phyloP scores from a whole-genome alignment of 192 early-diverging fungal species.

The Bifiguratus adelaidae region DNA sequence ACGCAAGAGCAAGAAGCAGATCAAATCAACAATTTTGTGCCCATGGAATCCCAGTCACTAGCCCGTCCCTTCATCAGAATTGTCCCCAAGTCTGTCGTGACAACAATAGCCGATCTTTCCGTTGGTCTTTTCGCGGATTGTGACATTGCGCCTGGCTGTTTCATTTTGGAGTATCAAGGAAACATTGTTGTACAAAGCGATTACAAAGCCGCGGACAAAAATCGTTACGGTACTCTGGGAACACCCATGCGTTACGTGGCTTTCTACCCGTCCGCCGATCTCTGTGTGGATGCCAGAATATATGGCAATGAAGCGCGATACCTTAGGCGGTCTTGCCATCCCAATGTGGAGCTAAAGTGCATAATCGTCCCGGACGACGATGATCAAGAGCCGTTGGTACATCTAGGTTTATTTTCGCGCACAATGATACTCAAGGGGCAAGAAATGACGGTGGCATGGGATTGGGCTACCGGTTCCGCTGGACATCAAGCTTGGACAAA shows the following conservation, averaged over 20 bases:
- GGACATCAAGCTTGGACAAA: too few species aligned
- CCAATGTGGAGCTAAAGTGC: constrained; percentile 52
- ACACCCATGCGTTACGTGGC: constrained; percentile 52
- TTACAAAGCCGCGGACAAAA: constrained; percentile 52
- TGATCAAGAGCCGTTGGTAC: constrained; percentile 39
- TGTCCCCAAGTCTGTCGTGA: constrained; percentile 22
- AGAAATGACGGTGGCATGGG: constrained; percentile 63
- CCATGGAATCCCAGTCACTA: constrained; percentile 27
- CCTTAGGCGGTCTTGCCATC: constrained; percentile 50
- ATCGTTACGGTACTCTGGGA: constrained; percentile 54
- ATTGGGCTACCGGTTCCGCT: too few species aligned
- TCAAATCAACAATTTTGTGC: constrained; percentile 15
- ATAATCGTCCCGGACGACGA: constrained; percentile 33
- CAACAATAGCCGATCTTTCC: background rate
- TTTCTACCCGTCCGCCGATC: constrained; percentile 51
- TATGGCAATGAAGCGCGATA: constrained; percentile 61
- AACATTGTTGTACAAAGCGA: constrained; percentile 51
- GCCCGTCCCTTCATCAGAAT: constrained; percentile 26
- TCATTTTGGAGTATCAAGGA: constrained; percentile 73
- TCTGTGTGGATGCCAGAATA: constrained; percentile 60
- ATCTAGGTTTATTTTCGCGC: constrained; percentile 56
- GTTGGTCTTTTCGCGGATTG: constrained; percentile 49
- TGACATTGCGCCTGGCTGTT: constrained; percentile 36
- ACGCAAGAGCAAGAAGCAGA: constrained; percentile 21
- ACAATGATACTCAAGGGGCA: constrained; percentile 41